Percentiles rank a stretch among this genome's conserved stretches.
Conservation (phyloP, 1,284 basidiomycete species). For the Moesziomyces aphidis region DNA sequence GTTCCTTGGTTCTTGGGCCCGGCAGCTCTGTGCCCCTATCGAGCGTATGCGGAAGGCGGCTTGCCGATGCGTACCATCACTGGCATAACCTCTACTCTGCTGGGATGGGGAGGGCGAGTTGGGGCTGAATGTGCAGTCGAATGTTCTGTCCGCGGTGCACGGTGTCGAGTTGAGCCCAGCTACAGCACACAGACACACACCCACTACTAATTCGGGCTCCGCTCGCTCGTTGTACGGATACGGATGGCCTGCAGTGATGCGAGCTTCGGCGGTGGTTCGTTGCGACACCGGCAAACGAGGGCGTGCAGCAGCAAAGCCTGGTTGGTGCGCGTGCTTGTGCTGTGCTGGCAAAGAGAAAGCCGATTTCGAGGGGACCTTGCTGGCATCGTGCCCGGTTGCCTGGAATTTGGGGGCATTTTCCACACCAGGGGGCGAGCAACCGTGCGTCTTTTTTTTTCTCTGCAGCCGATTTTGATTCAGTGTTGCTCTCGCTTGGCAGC, state of each 20-base stretch:
- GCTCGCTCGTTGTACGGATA: too few relatives aligned
- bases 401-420: too few relatives aligned
- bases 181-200: neutral
- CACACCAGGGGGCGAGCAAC: too few relatives aligned
- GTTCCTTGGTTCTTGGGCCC: neutral
- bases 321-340: neutral
- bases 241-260: too few relatives aligned
- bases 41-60: too few relatives aligned
- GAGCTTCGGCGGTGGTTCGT: too few relatives aligned
- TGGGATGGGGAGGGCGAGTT: neutral
- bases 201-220: too few relatives aligned
- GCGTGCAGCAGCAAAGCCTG: neutral
- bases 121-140: neutral
- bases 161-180: neutral
- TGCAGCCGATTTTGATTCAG: neutral
- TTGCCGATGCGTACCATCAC: too few relatives aligned
- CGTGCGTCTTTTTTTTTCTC: neutral
- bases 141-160: neutral
- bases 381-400: neutral
- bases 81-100: neutral
- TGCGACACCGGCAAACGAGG: too few relatives aligned
- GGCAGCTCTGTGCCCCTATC: neutral
- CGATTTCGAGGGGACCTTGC: neutral
- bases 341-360: neutral
- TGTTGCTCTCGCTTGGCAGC: neutral